Evolutionary conservation across 164 flowering plant genomes (phyloP), one percentile per base, ranked within the genome.

Genomic region (Paratinospora sagittata): DNA sequence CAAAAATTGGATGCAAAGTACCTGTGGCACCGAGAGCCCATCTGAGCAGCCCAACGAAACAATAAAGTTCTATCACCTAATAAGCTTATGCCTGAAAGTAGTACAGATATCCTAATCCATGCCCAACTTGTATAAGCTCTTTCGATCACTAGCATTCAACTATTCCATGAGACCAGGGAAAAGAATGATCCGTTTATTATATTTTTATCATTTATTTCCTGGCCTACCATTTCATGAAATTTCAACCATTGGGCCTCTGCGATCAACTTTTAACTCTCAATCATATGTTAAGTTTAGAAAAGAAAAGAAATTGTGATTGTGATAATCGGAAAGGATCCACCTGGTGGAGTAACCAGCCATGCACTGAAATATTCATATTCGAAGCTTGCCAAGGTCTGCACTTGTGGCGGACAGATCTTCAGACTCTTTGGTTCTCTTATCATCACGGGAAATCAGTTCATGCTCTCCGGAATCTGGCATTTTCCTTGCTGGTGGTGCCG

Each of bases 401-500:
- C 66, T 70, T 23, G 78, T 73, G 16, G 57, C 26, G 3, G 76
- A 36, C 30, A 65, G 63, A 17, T 77, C 75, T 43, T 74, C 78
- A 8, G 70, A 47, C 63, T 68, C 79, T 63, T 70, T 64, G 62
- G 67, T 65, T 70, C 30, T 66, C 66, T 21, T 55, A 21, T 78
- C 76, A 11, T 6, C 65, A 34, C 72, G 57, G 3, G 68, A 67
- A 58, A 43, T 19, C n/a, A 14, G 21, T 47, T 45, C 76, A 63
- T 78, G 79, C 13, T 71, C 75, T 41, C 37, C 34, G 26, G 76
- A 57, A 37, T 70, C 78, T 3, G 82, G 72, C 27, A 41, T 55
- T 69, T 70, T 73, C 69, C 82, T 78, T 4, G 74, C 61, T 11
- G 85, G 85, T 12, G 88, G 85, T 63, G 87, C 85, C 19, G 88